Evolutionary conservation across 202 grass and related monocot genomes (phyloP).

Genomic region (Schoenoplectus tabernaemontani): DNA sequence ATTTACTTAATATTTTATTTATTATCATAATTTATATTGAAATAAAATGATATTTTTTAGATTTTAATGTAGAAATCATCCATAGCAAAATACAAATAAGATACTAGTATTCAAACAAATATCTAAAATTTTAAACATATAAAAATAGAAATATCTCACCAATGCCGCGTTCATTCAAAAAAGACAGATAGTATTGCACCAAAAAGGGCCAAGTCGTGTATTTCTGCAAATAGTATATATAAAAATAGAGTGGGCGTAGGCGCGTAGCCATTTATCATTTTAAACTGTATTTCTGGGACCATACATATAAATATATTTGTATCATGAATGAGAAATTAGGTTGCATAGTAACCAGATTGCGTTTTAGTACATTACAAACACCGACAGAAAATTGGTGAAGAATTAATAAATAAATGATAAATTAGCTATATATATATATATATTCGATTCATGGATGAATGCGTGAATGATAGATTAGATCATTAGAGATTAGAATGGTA

Average conservation of each 20-base stretch:
- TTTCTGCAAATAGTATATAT: background rate
- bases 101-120: background rate
- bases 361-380: background rate
- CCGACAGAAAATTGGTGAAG: background rate
- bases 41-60: too few species aligned
- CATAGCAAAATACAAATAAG: too few species aligned
- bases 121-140: background rate
- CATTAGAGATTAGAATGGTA: too few species aligned
- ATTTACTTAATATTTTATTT: too few species aligned
- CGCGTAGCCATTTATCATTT: background rate
- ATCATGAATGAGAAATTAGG: background rate
- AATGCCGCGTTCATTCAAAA: background rate
- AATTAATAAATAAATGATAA: background rate
- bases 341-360: background rate
- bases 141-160: background rate
- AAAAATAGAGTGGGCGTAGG: background rate
- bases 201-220: background rate
- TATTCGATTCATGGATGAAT: background rate
- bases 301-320: background rate
- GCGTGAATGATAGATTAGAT: background rate
- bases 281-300: constrained; percentile 14
- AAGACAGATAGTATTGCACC: background rate
- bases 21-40: too few species aligned
- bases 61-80: too few species aligned
- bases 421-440: background rate